Evolutionary conservation across 2,329 filamentous ascomycete species (phyloP).

Genomic region (Fusarium secorum): DNA sequence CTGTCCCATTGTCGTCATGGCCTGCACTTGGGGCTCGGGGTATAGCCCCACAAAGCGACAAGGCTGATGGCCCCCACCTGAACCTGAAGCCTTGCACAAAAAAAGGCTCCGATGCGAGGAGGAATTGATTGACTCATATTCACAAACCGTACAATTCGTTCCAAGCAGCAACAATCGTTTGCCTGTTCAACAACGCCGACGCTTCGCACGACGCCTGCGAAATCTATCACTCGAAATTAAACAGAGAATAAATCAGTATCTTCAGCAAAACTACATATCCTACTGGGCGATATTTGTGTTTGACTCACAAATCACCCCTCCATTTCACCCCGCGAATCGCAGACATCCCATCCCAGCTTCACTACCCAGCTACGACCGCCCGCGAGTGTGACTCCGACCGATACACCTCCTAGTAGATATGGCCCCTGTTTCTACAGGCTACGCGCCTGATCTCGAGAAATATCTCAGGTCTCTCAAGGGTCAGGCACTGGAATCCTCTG

Average conservation of each 20-base stretch:
- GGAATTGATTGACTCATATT: slow-evolving; percentile 40
- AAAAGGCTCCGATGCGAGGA: slow-evolving; percentile 37
- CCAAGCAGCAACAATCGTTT: slow-evolving; percentile 18
- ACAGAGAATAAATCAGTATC: background rate
- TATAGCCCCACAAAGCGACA: slow-evolving; percentile 15
- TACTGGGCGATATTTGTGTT: slow-evolving; percentile 1
- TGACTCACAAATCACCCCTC: slow-evolving; percentile 27
- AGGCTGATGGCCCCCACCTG: slow-evolving; percentile 37
- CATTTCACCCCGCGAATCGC: slow-evolving; percentile 31
- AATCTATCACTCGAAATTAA: background rate
- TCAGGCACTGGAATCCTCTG: slow-evolving; percentile 78
- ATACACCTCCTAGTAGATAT: slow-evolving; percentile 37
- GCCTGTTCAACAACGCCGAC: slow-evolving; percentile 12
- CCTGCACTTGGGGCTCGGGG: slow-evolving; percentile 1
- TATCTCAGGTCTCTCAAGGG: slow-evolving; percentile 82
- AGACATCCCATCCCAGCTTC: slow-evolving; percentile 33
- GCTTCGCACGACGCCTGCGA: background rate
- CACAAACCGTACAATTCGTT: slow-evolving; percentile 16
- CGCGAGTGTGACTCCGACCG: slow-evolving; percentile 8
- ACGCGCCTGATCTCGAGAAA: slow-evolving; percentile 76
- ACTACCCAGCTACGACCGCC: slow-evolving; percentile 17
- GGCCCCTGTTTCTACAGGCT: slow-evolving; percentile 48
- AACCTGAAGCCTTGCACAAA: slow-evolving; percentile 41
- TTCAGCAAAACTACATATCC: background rate
- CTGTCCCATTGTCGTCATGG: slow-evolving; percentile 31